Evolutionary conservation across 73 alveolate species (phyloP).

Genomic region (Tetrahymena thermophila): DNA sequence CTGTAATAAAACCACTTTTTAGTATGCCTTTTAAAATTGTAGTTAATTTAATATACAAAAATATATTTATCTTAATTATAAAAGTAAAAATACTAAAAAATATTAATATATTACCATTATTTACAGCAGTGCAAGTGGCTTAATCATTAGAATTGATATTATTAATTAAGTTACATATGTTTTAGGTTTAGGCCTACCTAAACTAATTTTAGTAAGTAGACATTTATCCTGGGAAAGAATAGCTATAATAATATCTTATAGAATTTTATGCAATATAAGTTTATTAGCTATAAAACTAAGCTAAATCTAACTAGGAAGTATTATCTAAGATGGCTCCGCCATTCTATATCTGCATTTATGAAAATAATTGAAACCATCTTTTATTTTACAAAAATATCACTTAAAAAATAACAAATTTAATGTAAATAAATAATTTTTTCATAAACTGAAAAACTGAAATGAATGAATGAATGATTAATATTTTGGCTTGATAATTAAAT

Average conservation of each 20-base stretch:
- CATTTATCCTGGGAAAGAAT: not conserved
- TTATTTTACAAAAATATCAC: not conserved
- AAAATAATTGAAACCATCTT: not conserved
- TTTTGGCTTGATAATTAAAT: no score
- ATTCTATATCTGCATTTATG: not conserved
- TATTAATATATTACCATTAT: not conserved
- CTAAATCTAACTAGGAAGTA: not conserved
- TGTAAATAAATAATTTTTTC: no score
- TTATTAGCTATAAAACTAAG: not conserved
- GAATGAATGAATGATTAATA: no score
- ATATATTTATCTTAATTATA: no score
- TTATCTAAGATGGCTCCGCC: not conserved
- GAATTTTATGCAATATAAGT: not conserved
- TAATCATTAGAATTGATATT: not conserved
- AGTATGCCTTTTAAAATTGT: not conserved
- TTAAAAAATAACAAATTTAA: not conserved
- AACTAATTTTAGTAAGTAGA: not conserved
- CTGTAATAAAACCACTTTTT: not conserved
- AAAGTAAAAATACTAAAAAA: no score
- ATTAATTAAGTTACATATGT: not conserved
- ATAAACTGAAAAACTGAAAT: no score
- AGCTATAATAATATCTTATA: not conserved
- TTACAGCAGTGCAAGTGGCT: not conserved
- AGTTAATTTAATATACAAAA: not conserved
- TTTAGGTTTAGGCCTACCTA: not conserved